A percentile compares a stretch with the other conserved stretches of the same genome.
Evolutionary conservation across 1,139 yeast species (phyloP).

Genomic region (Debaryomyces singareniensis): DNA sequence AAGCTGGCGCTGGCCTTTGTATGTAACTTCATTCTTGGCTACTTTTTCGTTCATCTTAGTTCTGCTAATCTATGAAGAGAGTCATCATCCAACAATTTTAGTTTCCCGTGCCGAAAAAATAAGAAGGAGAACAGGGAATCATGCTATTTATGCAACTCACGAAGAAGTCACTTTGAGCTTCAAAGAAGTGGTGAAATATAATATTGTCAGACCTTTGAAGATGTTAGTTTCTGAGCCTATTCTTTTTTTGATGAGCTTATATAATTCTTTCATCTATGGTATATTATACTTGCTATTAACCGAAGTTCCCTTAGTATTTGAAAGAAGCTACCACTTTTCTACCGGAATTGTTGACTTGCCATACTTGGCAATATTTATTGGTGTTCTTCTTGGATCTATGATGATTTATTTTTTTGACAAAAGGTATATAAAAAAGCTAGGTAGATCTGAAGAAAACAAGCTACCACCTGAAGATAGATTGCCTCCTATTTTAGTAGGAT

Average conservation of each 20-base stretch:
- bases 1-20: slow-evolving; percentile 59
- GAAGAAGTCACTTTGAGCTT: slow-evolving; percentile 49
- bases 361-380: slow-evolving; percentile 50
- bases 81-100: slow-evolving; percentile 47
- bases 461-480: slow-evolving; percentile 77
- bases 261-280: slow-evolving; percentile 75
- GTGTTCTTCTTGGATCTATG: slow-evolving; percentile 51
- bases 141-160: slow-evolving; percentile 77
- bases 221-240: slow-evolving; percentile 68
- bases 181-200: slow-evolving; percentile 57
- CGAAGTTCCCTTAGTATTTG: slow-evolving; percentile 67
- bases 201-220: slow-evolving; percentile 55
- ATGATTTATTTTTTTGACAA: slow-evolving; percentile 16
- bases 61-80: slow-evolving; percentile 36
- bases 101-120: slow-evolving; percentile 56
- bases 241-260: slow-evolving; percentile 53
- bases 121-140: slow-evolving; percentile 52
- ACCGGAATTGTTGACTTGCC: slow-evolving; percentile 51
- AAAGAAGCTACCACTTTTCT: slow-evolving; percentile 47
- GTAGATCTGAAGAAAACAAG: slow-evolving; percentile 45
- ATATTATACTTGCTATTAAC: slow-evolving; percentile 65
- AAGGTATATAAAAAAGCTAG: slow-evolving; percentile 21
- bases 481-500: slow-evolving; percentile 68
- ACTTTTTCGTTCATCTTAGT: slow-evolving; percentile 22
- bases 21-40: slow-evolving; percentile 48